Base-by-base conservation (phyloP, 2,329 filamentous ascomycete species). In the Fonsecaea pedrosoi region DNA sequence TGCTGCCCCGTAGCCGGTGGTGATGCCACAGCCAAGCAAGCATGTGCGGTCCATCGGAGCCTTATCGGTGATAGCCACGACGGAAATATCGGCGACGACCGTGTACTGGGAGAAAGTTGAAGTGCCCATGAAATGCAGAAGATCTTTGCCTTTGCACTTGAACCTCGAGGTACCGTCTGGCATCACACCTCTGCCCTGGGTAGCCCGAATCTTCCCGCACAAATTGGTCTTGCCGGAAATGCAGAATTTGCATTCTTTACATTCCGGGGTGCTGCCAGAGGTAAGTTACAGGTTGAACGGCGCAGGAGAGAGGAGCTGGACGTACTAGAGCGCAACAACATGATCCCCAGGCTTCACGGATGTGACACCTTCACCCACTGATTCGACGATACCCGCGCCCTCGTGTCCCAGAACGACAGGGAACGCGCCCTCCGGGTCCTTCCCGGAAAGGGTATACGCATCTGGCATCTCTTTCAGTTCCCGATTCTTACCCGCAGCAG, bases 31-130 rank as follows among this genome's bases (percentile, higher is more conserved):
- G 77, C 95, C 95, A 61, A 99, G 88, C 81, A 99, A 83, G 81
- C 95, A 99, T 60, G 94, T 96, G 72, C 92, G 89, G 85, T 99
- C 95, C 89, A 97, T 96, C 69, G 92, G 91, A 13, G 95, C 95
- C 75, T 96, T 89, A 68, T 88, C 86, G 74, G 94, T 94, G 73
- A 99, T 93, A 70, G 94, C 91, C 34, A 99, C 95, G 65, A 97
- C 95, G 57, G 94, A 97, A 82, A 99, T 98, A 80, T 99, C 95
- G 79, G 95, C 94, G 42, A 99, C 92, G 71, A 99, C 95, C 65
- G 95, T 98, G 84, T 96, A 99, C 83, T 99, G 95, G 37, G 92
- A 96, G 86, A 99, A 99, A 74, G 95, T 99, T 42, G 94, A 97
- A 64, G 92, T 97, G 76, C 95, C 95, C 95, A 99, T 99, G 85